Evolutionary conservation across 345 rosid genomes (phyloP).

Genomic region (Sonneratia alba): DNA sequence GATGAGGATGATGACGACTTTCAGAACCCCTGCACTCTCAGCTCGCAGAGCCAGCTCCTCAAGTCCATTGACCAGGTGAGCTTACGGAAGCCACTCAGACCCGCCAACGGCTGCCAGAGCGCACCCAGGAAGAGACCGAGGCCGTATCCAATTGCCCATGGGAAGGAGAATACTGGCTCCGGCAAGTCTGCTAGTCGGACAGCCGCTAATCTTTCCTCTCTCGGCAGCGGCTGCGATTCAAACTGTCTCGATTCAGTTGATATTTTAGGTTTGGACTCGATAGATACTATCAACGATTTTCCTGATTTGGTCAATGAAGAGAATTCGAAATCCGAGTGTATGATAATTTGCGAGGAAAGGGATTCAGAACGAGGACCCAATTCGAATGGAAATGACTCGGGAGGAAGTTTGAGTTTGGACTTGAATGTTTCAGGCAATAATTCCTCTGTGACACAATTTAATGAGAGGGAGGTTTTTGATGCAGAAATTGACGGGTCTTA

Average conservation of each 20-base stretch:
- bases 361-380: not conserved
- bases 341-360: not conserved
- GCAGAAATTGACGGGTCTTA: not conserved
- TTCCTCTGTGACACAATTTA: not conserved
- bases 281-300: not conserved
- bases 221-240: not conserved
- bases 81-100: conserved; percentile 11
- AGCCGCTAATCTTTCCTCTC: not conserved
- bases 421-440: not conserved
- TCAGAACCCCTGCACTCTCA: conserved; percentile 6
- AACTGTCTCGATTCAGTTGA: not conserved
- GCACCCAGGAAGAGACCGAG: conserved; percentile 10
- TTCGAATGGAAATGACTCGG: not conserved
- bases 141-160: not conserved
- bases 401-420: not conserved
- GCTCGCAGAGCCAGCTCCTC: not conserved
- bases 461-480: not conserved
- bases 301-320: not conserved
- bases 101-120: not conserved
- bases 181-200: conserved; percentile 2
- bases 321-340: not conserved
- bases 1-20: conserved; percentile 13
- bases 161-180: conserved; percentile 8
- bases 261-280: not conserved
- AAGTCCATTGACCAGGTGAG: not conserved